phyloP scores from a whole-genome alignment of 2,329 filamentous ascomycete species.

The Sarocladium brachiariae region DNA sequence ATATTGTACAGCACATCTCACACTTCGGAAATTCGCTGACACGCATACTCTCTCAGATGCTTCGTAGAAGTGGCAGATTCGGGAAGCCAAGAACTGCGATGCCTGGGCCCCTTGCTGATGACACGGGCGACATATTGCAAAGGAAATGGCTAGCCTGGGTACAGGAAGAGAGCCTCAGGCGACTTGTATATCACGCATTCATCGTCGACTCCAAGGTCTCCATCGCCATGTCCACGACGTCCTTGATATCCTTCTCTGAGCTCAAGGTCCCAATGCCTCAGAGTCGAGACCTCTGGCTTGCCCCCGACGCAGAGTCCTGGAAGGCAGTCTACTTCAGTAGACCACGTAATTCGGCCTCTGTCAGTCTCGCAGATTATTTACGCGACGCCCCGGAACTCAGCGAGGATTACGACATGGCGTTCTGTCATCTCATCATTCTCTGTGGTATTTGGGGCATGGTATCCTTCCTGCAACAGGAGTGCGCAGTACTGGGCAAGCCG shows the following conservation, averaged over 20 bases:
- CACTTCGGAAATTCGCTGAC: slow-evolving; percentile 58
- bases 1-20: no score
- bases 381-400: background rate
- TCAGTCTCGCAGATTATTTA: background rate
- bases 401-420: background rate
- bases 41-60: slow-evolving; percentile 53
- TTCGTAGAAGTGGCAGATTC: slow-evolving; percentile 52
- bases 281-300: slow-evolving; percentile 57
- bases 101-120: background rate
- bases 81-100: background rate
- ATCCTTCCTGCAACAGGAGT: background rate
- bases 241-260: slow-evolving; percentile 62
- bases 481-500: background rate
- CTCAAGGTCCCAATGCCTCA: slow-evolving; percentile 59
- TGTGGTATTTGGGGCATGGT: slow-evolving; percentile 2
- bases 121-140: slow-evolving; percentile 5
- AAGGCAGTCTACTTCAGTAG: slow-evolving; percentile 46
- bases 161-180: slow-evolving; percentile 21
- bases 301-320: slow-evolving; percentile 57
- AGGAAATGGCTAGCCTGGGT: slow-evolving; percentile 11
- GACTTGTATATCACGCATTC: slow-evolving; percentile 57
- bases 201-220: slow-evolving; percentile 60
- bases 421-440: background rate
- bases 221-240: slow-evolving; percentile 58
- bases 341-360: background rate